phyloP scores from a whole-genome alignment of 179 eudicot species.

The Heliamphora pulchella region DNA sequence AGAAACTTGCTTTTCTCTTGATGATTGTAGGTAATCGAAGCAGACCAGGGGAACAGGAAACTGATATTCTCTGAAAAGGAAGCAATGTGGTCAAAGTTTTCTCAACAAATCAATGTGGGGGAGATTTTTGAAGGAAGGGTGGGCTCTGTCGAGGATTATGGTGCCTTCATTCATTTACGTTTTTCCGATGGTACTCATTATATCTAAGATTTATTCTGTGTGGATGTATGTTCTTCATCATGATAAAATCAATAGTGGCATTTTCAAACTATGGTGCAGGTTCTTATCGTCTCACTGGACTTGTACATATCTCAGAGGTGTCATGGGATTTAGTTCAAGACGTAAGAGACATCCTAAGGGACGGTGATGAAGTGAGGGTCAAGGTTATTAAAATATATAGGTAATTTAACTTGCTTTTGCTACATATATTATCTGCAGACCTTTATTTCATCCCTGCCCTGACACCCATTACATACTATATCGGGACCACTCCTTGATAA shows the following conservation, averaged over 20 bases:
- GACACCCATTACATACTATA: neutral
- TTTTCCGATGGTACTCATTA: slow-evolving; percentile 68
- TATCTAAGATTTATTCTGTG: neutral
- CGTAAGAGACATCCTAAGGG: slow-evolving; percentile 63
- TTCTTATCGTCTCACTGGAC: slow-evolving; percentile 72
- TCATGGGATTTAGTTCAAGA: slow-evolving; percentile 97
- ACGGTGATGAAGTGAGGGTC: slow-evolving; percentile 71
- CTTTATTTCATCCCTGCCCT: neutral
- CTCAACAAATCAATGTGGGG: slow-evolving; percentile 52
- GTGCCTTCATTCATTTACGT: slow-evolving; percentile 80
- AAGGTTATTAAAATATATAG: slow-evolving; percentile 68
- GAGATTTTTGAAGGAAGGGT: slow-evolving; percentile 68
- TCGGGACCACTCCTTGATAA: neutral
- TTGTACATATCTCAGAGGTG: slow-evolving; percentile 88
- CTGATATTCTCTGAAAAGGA: slow-evolving; percentile 90
- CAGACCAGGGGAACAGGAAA: slow-evolving; percentile 46
- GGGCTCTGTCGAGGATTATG: slow-evolving; percentile 75
- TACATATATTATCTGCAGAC: neutral
- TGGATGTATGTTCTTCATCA: neutral
- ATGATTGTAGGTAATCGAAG: slow-evolving; percentile 55
- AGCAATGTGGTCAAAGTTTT: slow-evolving; percentile 64
- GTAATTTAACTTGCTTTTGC: slow-evolving; percentile 29
- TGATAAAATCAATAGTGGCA: slow-evolving; percentile 8
- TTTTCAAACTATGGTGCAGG: slow-evolving; percentile 45
- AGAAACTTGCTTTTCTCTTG: neutral